Conservation (phyloP, 345 rosid genomes). For the Schrenkiella parvula region DNA sequence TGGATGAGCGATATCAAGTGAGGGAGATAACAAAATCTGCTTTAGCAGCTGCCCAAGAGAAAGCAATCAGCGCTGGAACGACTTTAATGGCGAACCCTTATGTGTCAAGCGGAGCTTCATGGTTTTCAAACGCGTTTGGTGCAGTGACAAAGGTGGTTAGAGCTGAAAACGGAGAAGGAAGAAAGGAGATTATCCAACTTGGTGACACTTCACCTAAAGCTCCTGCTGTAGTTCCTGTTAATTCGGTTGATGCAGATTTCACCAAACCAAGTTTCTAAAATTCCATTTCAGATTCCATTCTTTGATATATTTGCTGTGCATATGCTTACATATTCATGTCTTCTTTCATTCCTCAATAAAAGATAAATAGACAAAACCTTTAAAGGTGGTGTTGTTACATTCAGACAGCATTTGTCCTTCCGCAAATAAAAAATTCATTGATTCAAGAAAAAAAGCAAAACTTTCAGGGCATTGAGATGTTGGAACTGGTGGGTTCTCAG, state of each 20-base stretch:
- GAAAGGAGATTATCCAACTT: conserved; percentile 55
- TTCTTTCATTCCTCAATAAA: not conserved
- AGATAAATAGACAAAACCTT: not conserved
- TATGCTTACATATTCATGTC: conserved; percentile 12
- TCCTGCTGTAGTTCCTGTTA: conserved; percentile 33
- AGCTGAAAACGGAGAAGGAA: conserved; percentile 56
- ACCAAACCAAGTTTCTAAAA: not conserved
- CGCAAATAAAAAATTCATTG: not conserved
- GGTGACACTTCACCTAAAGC: conserved; percentile 28
- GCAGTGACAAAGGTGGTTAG: conserved; percentile 82
- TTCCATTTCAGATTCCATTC: not conserved
- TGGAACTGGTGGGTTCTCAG: conserved; percentile 2
- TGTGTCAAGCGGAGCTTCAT: conserved; percentile 68
- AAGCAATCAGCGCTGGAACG: conserved; percentile 69
- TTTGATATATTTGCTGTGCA: conserved; percentile 23
- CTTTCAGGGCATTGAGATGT: not conserved
- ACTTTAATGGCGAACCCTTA: conserved; percentile 88
- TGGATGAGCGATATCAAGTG: conserved; percentile 86
- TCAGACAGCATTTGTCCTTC: not conserved
- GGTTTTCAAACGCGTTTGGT: conserved; percentile 79
- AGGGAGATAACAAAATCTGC: conserved; percentile 91
- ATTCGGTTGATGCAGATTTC: conserved; percentile 15
- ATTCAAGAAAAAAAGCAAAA: not conserved
- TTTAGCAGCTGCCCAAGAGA: conserved; percentile 76
- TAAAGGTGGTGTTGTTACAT: conserved; percentile 8